These are phyloP conservation scores for Puccinia polysora DNA, from an alignment of 1,284 basidiomycete genomes.

Conservation along the genomic window DNA sequence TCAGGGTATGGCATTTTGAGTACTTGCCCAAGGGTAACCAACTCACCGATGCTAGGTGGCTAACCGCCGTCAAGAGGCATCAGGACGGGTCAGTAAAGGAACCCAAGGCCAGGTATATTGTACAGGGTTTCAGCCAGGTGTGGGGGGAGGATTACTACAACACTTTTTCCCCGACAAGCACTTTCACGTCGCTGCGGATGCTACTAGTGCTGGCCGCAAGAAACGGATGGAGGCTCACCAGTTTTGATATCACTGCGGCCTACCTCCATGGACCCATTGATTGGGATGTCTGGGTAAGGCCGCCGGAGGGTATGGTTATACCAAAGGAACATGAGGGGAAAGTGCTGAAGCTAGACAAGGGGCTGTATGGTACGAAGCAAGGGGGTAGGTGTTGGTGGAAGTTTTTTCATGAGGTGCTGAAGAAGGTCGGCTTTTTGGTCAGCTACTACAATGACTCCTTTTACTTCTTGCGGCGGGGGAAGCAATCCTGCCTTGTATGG, in stretches of 20 bases:
- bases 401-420: too few species aligned
- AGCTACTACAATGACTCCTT: too few species aligned
- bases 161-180: not conserved
- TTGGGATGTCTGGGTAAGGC: not conserved
- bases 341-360: not conserved
- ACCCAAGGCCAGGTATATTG: not conserved
- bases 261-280: not conserved
- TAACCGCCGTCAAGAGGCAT: constrained; percentile 10
- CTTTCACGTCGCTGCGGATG: not conserved
- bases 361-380: constrained; percentile 7
- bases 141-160: not conserved
- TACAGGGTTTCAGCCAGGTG: not conserved
- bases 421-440: too few species aligned
- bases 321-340: not conserved
- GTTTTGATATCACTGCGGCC: not conserved
- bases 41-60: constrained; percentile 10
- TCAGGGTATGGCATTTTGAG: constrained; percentile 1
- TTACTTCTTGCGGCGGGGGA: too few species aligned
- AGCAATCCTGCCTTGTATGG: too few species aligned
- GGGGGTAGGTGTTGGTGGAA: constrained; percentile 13
- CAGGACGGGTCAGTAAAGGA: not conserved
- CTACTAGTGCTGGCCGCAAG: not conserved
- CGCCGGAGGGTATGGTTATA: not conserved
- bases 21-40: not conserved
- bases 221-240: not conserved